Evolutionary conservation across 2,329 filamentous ascomycete species (phyloP), one percentile per base, ranked within the genome.

Genomic region (Arthrobotrys conoides): DNA sequence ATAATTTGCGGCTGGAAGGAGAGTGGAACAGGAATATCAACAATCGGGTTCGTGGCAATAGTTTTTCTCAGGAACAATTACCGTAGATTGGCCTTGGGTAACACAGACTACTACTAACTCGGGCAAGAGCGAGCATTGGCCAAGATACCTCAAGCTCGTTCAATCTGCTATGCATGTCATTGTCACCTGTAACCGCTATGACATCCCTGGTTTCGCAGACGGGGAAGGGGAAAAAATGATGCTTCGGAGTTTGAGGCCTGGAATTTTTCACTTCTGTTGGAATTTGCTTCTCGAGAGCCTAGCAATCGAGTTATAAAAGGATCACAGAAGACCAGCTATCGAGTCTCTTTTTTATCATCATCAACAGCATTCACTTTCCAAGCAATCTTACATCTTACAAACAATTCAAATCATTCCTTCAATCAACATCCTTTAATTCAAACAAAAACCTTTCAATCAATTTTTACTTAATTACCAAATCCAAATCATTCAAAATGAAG

Each of bases 401-500:
- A 61, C 20, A 22, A 24, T 61, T 24, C 57, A 27, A 61, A 2
- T 20, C 57, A 61, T 18, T 61, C 57, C 10, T 61, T 24, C 36
- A n/a, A 44, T 2, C 10, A 44, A 16, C 57, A 16, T 20, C 53
- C 38, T 38, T 30, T 12, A 12, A 48, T 20, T 20, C n/a, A 22
- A 55, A 59, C 12, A n/a, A n/a, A 22, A 55, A 59, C 12, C 30
- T 12, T 59, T 22, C 20, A 30, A 10, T 33, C 16, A 41, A 16
- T 18, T 65, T 49, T 24, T 20, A 33, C 18, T 22, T 24, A 44
- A 64, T 1, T 14, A 24, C 14, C 36, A 20, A 64, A 20, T 46
- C n/a, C 22, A 38, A 59, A 67, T 16, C 49, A 48, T 59, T 59
- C 18, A 69, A 75, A 68, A 75, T 75, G 71, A 75, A 75, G 64